phyloP scores from a whole-genome alignment of 768 basidiomycete genomes.

The Russula emetica region DNA sequence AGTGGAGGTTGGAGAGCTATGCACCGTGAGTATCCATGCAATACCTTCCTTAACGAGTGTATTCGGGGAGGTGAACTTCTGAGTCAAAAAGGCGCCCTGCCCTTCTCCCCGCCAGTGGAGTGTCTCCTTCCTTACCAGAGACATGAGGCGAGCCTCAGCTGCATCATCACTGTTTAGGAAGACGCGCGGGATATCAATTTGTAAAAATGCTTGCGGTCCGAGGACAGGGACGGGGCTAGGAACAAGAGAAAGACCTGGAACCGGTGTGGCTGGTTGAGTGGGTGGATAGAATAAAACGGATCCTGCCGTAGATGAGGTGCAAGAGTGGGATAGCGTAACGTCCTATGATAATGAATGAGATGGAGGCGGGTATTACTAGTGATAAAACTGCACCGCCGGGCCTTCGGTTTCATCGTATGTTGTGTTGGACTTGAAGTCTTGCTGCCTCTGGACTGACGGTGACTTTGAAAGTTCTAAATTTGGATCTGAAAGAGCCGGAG shows the following conservation, averaged over 20 bases:
- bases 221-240: conserved; percentile 7
- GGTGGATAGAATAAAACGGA: conserved; percentile 7
- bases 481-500: neutral
- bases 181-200: conserved; percentile 1
- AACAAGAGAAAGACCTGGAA: conserved; percentile 1
- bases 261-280: conserved; percentile 10
- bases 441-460: neutral
- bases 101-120: neutral
- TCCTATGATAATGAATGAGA: neutral
- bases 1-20: neutral
- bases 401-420: neutral
- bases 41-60: conserved; percentile 13
- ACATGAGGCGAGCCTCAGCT: conserved; percentile 14
- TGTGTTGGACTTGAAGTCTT: neutral
- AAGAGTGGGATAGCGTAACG: neutral
- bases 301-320: neutral
- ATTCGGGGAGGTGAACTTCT: conserved; percentile 1
- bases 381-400: neutral
- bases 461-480: neutral
- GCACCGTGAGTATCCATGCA: conserved; percentile 25
- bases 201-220: neutral
- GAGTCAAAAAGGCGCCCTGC: neutral
- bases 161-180: conserved; percentile 10
- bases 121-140: conserved; percentile 12
- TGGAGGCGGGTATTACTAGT: too few relatives aligned